Evolutionary conservation across 208 protist genomes (phyloP), one percentile per base, ranked within the genome.

Genomic region (Wallacemonas sp.): DNA sequence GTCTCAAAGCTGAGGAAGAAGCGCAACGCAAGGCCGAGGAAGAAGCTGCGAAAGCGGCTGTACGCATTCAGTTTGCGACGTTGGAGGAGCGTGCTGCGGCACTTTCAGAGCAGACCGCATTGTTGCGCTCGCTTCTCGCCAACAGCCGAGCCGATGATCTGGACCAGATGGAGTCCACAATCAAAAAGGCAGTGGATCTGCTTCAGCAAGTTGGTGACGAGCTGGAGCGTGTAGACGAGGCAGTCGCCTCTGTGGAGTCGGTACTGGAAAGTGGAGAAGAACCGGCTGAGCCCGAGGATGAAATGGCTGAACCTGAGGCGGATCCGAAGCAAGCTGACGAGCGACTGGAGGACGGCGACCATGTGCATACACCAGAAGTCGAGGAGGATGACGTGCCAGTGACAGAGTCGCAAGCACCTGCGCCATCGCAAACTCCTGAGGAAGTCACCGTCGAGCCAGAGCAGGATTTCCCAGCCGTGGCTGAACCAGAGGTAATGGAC

Each of bases 51-150:
- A 49, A 32, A 30, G 14, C 24, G 3, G 52, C 29, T 19, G 29
- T 39, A 11, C 55, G 5, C 23, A 36, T 21, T 6, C 52, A 65
- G 14, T 70, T 69, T 61, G 33, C 65, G n/a, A 48, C 54, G 9
- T 36, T 83, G 2, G 61, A 66, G 23, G 21, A 48, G 3, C 19
- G 47, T 14, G 52, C 52, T 16, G 17, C 52, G 2, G 32, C 30
- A 2, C 32, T 58, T 3, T 58, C 52, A 4, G 19, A 5, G n/a
- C 52, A 39, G 16, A 41, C 52, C 17, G 9, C 52, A 24, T 5
- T 41, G 23, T 29, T 58, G n/a, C 52, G 24, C 52, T 5, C 26
- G 3, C 30, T 58, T 16, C 8, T 58, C 6, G 12, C 52, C n/a
- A 27, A 9, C 1, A 6, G 2, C 9, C 30, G 24, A 17, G 4